Conservation (phyloP, 345 rosid genomes). For the Acer yangbiense region DNA sequence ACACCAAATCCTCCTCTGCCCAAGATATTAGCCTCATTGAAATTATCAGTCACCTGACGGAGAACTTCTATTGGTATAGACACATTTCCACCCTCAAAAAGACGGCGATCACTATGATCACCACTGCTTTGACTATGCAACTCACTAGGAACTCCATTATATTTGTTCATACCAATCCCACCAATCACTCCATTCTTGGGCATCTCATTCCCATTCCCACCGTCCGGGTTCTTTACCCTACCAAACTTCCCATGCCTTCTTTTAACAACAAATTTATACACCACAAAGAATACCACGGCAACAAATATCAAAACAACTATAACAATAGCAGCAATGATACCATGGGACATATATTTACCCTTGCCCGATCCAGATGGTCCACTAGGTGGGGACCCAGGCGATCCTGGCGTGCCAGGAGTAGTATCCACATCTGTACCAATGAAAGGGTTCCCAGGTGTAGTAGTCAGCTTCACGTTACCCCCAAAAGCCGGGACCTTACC, state of each 20-base stretch:
- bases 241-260: constrained; percentile 41
- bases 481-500: constrained; percentile 54
- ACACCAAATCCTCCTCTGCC: constrained; percentile 93
- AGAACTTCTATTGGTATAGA: constrained; percentile 70
- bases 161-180: constrained; percentile 28
- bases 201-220: constrained; percentile 32
- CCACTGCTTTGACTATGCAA: constrained; percentile 65
- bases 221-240: constrained; percentile 42
- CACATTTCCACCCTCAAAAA: constrained; percentile 63
- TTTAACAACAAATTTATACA: constrained; percentile 48
- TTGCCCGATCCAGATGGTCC: constrained; percentile 27
- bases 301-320: constrained; percentile 46
- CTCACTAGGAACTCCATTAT: constrained; percentile 44
- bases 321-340: constrained; percentile 51
- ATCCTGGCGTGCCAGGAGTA: constrained; percentile 25
- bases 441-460: constrained; percentile 41
- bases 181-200: constrained; percentile 37
- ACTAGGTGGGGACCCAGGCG: constrained; percentile 19
- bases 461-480: constrained; percentile 36
- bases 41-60: constrained; percentile 68
- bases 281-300: constrained; percentile 45
- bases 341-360: constrained; percentile 34
- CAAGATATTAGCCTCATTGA: constrained; percentile 63
- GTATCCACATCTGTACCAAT: constrained; percentile 13
- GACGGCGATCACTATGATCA: constrained; percentile 49